Conservation (phyloP, 1,139 yeast genomes). For the Geotrichum macrosporum region DNA sequence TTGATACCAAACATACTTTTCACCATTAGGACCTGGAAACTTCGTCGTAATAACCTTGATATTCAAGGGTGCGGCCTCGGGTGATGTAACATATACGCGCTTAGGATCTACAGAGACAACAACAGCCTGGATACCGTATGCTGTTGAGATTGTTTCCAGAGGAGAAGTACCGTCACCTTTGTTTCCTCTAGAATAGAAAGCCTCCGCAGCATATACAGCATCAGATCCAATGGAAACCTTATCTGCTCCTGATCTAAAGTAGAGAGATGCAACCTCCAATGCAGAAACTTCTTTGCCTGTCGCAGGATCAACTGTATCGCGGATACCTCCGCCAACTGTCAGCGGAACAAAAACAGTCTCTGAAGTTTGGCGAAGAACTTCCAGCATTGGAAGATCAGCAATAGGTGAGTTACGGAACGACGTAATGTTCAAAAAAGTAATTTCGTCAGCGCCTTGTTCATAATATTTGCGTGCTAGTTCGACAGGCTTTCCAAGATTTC, state of each 20-base stretch:
- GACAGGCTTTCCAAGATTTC: conserved; percentile 94
- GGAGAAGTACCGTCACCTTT: conserved; percentile 71
- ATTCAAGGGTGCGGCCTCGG: conserved; percentile 54
- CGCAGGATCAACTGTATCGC: conserved; percentile 80
- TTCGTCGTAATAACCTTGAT: conserved; percentile 45
- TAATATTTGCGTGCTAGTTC: conserved; percentile 87
- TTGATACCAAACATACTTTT: conserved; percentile 83
- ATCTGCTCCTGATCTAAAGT: conserved; percentile 95
- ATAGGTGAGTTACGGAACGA: conserved; percentile 92
- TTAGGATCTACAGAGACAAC: conserved; percentile 96
- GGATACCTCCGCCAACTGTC: conserved; percentile 97
- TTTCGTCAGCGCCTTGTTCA: conserved; percentile 93
- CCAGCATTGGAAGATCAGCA: conserved; percentile 89
- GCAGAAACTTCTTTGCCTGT: conserved; percentile 70
- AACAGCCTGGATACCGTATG: conserved; percentile 95
- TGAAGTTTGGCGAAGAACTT: conserved; percentile 77
- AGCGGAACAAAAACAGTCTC: conserved; percentile 91
- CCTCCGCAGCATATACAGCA: conserved; percentile 87
- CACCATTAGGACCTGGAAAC: conserved; percentile 76
- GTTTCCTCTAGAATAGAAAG: conserved; percentile 56
- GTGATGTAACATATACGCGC: conserved; percentile 64
- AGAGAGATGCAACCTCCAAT: conserved; percentile 79
- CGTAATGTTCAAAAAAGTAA: conserved; percentile 88
- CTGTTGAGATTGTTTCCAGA: conserved; percentile 82
- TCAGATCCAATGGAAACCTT: conserved; percentile 97